Evolutionary conservation across 306 rosid species (phyloP).

Genomic region (Hylodesmum podocarpum): DNA sequence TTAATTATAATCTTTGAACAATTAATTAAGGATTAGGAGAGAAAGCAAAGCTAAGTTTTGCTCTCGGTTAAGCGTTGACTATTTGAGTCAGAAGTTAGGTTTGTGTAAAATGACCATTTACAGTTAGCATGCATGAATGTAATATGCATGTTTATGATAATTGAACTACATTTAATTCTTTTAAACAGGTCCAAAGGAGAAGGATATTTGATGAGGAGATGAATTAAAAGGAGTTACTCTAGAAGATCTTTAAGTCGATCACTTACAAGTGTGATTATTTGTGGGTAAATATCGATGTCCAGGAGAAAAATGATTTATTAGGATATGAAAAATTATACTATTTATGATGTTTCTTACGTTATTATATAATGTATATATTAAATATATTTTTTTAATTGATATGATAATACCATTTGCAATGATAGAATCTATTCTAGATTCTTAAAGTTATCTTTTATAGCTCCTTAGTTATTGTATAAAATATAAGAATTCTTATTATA

Average conservation of each 20-base stretch:
- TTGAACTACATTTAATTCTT: neutral
- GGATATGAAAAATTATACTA: too few species aligned
- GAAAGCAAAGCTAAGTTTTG: neutral
- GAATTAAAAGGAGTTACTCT: neutral
- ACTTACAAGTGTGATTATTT: neutral
- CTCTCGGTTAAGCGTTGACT: conserved; percentile 10
- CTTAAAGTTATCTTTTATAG: too few species aligned
- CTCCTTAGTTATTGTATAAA: too few species aligned
- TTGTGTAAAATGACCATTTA: neutral
- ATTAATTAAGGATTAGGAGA: conserved; percentile 10
- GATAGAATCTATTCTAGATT: too few species aligned
- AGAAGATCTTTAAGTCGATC: neutral
- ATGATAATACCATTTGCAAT: too few species aligned
- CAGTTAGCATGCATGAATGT: neutral
- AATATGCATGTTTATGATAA: neutral
- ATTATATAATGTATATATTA: too few species aligned
- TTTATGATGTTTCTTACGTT: too few species aligned
- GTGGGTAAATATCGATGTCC: too few species aligned
- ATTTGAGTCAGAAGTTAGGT: neutral
- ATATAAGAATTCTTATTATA: too few species aligned
- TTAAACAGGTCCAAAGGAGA: neutral
- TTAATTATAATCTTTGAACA: neutral
- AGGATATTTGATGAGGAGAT: neutral
- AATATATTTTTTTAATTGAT: too few species aligned
- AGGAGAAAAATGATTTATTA: too few species aligned